Evolutionary conservation across 352 stramenopile species (phyloP), one percentile per base, ranked within the genome.

Genomic region (Globisporangium mamillatum): DNA sequence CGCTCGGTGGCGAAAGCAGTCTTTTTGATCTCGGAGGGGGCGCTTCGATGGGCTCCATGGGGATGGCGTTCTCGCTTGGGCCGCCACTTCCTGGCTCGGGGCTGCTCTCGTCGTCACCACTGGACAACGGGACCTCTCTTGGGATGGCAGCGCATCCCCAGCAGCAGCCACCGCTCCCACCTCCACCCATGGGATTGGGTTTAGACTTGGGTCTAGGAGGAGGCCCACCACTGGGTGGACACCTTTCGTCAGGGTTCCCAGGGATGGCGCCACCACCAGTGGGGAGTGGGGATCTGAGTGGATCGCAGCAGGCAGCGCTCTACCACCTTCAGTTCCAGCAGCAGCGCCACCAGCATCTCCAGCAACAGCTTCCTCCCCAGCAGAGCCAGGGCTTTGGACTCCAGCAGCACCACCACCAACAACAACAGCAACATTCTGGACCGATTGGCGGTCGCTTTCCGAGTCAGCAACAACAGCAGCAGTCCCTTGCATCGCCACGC

Each of bases 241-340:
- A 52, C 16, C 25, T 32, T 27, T 38, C 18, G 16, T 38, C 53
- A 4, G 25, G 18, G 6, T 59, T 59, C 53, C 53, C 16, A 59
- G 53, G 53, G 5, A 38, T 59, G 25, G 14, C 12, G 25, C 53
- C 53, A 7, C 53, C 53, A 41, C 5, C 25, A 58, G 22, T 24
- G 53, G 16, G 25, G 9, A 14, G 25, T 38, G 25, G 14, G 25
- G 53, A 59, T 24, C 25, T 38, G 7, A 59, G 6, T 8, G 53
- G 53, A 16, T 7, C 62, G 1, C n/a, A 70, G 46, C n/a, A 70
- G 46, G 34, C 68, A 36, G 34, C 68, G 46, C 57, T 79, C 20
- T 85, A 85, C 55, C 78, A 85, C 50, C 62, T 82, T 1, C 78
- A 85, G 61, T 73, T 79, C 22, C 77, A 84, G 64, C 77, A 81